A percentile compares a stretch with the other conserved stretches of the same genome.
These are phyloP conservation scores for Casaregolazyma suthepensis DNA, from an alignment of 1,139 yeast genomes.

Conservation along the genomic window DNA sequence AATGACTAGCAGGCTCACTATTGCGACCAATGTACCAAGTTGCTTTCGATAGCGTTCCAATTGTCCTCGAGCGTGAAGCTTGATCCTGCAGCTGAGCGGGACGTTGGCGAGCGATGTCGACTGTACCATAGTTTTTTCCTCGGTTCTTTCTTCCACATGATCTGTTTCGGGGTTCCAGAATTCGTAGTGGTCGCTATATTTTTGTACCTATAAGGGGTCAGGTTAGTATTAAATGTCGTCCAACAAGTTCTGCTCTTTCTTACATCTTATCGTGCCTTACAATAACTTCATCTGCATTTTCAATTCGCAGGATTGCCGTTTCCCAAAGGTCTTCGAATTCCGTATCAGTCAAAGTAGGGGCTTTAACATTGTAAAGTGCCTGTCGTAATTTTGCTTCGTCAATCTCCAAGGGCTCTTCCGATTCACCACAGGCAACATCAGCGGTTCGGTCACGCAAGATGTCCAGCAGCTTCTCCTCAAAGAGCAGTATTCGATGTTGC, in stretches of 20 bases:
- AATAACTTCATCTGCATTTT: slow-evolving; percentile 68
- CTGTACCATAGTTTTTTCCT: slow-evolving; percentile 26
- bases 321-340: slow-evolving; percentile 82
- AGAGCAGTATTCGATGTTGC: slow-evolving; percentile 59
- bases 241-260: neutral
- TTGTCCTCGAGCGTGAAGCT: slow-evolving; percentile 23
- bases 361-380: slow-evolving; percentile 25
- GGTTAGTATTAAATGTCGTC: neutral
- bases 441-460: slow-evolving; percentile 68
- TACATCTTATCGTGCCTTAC: slow-evolving; percentile 66
- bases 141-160: slow-evolving; percentile 4
- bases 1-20: slow-evolving; percentile 7
- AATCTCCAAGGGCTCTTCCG: slow-evolving; percentile 34
- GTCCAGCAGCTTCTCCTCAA: slow-evolving; percentile 63
- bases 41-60: slow-evolving; percentile 29
- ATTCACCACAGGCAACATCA: slow-evolving; percentile 55
- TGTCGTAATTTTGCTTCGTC: slow-evolving; percentile 27
- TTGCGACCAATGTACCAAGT: slow-evolving; percentile 17
- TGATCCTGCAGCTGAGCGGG: slow-evolving; percentile 30
- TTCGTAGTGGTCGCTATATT: slow-evolving; percentile 4
- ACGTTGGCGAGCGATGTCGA: slow-evolving; percentile 34
- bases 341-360: slow-evolving; percentile 52
- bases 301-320: slow-evolving; percentile 57
- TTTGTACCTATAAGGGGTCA: slow-evolving; percentile 4
- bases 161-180: slow-evolving; percentile 6